Conservation (phyloP, 805 yeast species). For the Cyberlindnera subsufficiens region DNA sequence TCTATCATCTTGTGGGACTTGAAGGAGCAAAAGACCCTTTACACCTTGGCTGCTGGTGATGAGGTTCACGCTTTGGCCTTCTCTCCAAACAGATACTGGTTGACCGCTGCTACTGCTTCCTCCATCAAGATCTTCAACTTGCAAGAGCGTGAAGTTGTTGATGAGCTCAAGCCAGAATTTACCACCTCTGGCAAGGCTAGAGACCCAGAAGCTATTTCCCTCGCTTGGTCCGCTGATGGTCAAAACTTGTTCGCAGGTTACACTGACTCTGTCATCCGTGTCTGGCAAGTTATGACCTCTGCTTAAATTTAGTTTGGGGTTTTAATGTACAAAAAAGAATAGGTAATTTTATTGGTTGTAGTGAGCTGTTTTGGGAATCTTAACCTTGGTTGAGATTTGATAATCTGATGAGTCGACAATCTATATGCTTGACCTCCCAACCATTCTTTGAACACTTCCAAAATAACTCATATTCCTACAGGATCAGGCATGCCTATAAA, state of each 20-base stretch:
- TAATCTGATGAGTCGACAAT: too few species aligned
- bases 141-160: slow-evolving; percentile 89
- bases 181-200: slow-evolving; percentile 82
- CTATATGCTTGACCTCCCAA: too few species aligned
- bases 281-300: slow-evolving; percentile 98
- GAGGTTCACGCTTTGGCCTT: slow-evolving; percentile 97
- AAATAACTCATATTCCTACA: too few species aligned
- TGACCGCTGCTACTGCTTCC: slow-evolving; percentile 97
- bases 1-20: slow-evolving; percentile 97
- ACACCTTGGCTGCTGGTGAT: slow-evolving; percentile 92
- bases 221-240: slow-evolving; percentile 99
- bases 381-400: too few species aligned
- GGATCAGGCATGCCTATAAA: too few species aligned
- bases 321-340: not conserved
- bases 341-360: too few species aligned
- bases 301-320: slow-evolving; percentile 13
- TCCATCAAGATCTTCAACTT: slow-evolving; percentile 98
- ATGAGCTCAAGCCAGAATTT: slow-evolving; percentile 97
- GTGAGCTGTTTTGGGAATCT: too few species aligned
- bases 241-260: slow-evolving; percentile 99
- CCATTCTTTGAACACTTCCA: too few species aligned
- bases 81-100: slow-evolving; percentile 99
- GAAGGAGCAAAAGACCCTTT: slow-evolving; percentile 75
- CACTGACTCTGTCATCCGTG: slow-evolving; percentile 99
- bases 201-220: slow-evolving; percentile 97